Base-by-base conservation (phyloP, 352 stramenopile genomes). In the Peronospora farinosa region DNA sequence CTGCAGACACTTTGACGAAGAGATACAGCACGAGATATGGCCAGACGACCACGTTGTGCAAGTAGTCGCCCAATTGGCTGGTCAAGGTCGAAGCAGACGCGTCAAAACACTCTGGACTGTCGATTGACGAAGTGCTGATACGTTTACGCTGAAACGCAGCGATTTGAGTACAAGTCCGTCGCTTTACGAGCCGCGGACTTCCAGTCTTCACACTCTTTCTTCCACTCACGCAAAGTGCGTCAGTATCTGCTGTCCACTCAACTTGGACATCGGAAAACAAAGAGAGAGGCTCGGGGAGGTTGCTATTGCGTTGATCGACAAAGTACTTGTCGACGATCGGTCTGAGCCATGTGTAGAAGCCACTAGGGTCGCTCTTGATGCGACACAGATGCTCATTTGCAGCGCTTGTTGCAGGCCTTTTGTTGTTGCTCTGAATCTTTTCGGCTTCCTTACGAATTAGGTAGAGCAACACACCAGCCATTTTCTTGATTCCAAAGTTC, bases 401-500 rank as follows among this genome's bases (percentile, higher is more conserved):
- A 1, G 63, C 53, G 13, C 60, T 63, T 9, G 41, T 19, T 0
- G 33, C 21, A 1, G 30, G 21, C 11, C 74, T 72, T 9, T 72
- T 74, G 28, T 78, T 57, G 2, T 72, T 63, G 19, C 83, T 65
- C 52, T 90, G 74, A 13, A 88, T 86, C 50, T 85, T 92, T 47
- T 89, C 74, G 11, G 81, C 77, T 57, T 92, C 78, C 48, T 82
- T 81, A 5, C 76, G 69, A 15, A 92, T 69, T 16, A 92, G 55
- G 41, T 84, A 90, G 16, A 90, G 60, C 47, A 92, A 33, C 25
- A 92, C 67, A 0, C 81, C 81, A 11, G 81, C 81, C 31, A 88
- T 67, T 49, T 92, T 92, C 59, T 92, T 92, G 49, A 90, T 84
- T 1, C 67, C 69, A 65, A 88, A 89, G 51, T 92, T 92, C 25